Evolutionary conservation across 139 green algal genomes (phyloP), one percentile per base, ranked within the genome.

Genomic region (Picochlorum sp.): DNA sequence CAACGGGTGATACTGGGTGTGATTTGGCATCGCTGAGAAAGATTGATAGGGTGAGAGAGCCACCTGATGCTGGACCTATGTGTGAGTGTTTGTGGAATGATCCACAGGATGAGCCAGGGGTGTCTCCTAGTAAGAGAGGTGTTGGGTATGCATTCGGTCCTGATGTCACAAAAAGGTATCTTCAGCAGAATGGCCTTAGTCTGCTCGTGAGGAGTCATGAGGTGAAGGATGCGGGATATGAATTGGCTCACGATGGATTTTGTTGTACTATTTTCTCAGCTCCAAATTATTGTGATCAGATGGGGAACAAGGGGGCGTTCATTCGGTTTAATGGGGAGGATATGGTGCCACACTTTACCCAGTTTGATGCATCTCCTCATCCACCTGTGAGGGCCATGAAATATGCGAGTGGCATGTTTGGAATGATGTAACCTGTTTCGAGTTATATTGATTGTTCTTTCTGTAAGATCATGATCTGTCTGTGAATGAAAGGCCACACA

Each of bases 51-150:
- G 82, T 85, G 76, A 80, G 84, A 63, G 93, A 99, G 78, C 93
- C 93, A 2, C 90, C 93, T 6, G 93, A 98, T 54, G 88, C 90
- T 23, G 92, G 93, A 3, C 67, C 92, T 38, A 97, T 98, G 91
- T 98, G 91, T 75, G 93, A 98, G 70, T 74, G 88, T 67, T 74
- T 98, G 68, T 98, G 92, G 92, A 92, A 78, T 45, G 93, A 98
- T 76, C 91, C 93, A 7, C 74, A 85, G 50, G 72, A 84, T 15
- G 37, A 72, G 65, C 62, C 62, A 0, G 93, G 92, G 20, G 72
- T 84, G 34, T 67, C 72, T 10, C 85, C 89, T 13, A 92, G 78
- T 83, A 97, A 99, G 76, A 74, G 92, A 13, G 91, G 91, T 26
- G 85, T 96, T n/a, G 91, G 90, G 34, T 69, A 95, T 52, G 81